These are phyloP conservation scores for Phytopythium boreale DNA, from an alignment of 352 stramenopile species.

Conservation along the genomic window DNA sequence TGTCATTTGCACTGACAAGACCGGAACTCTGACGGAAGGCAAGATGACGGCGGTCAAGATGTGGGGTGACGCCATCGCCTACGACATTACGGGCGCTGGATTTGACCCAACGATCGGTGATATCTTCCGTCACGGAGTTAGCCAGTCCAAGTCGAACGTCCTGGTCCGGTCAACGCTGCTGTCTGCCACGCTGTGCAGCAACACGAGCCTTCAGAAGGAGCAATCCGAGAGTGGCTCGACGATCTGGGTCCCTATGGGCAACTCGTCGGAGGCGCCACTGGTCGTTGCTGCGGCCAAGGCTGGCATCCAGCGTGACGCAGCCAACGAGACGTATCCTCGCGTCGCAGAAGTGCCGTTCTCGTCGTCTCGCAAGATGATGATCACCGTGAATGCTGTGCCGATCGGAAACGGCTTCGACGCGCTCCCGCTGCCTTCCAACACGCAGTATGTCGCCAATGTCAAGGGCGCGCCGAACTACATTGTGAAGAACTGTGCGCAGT, in stretches of 20 bases:
- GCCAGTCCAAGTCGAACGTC: slow-evolving; percentile 35
- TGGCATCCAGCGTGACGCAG: slow-evolving; percentile 47
- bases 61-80: slow-evolving; percentile 55
- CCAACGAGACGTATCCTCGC: slow-evolving; percentile 52
- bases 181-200: slow-evolving; percentile 61
- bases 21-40: slow-evolving; percentile 89
- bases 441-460: slow-evolving; percentile 49
- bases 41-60: slow-evolving; percentile 83
- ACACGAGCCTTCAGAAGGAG: slow-evolving; percentile 63
- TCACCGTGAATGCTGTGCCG: slow-evolving; percentile 56
- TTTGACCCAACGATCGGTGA: slow-evolving; percentile 47
- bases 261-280: slow-evolving; percentile 67
- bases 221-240: slow-evolving; percentile 30
- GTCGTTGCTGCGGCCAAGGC: slow-evolving; percentile 64
- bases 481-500: slow-evolving; percentile 48
- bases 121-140: slow-evolving; percentile 42
- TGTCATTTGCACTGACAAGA: slow-evolving; percentile 94
- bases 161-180: slow-evolving; percentile 48
- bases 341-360: slow-evolving; percentile 91
- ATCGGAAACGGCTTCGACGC: slow-evolving; percentile 28
- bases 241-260: slow-evolving; percentile 59
- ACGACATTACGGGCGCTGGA: slow-evolving; percentile 47
- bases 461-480: slow-evolving; percentile 75
- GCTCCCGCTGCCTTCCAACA: slow-evolving; percentile 36
- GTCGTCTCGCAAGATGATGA: slow-evolving; percentile 94